Evolutionary conservation across 345 rosid genomes (phyloP).

Genomic region (Chamaenerion angustifolium): DNA sequence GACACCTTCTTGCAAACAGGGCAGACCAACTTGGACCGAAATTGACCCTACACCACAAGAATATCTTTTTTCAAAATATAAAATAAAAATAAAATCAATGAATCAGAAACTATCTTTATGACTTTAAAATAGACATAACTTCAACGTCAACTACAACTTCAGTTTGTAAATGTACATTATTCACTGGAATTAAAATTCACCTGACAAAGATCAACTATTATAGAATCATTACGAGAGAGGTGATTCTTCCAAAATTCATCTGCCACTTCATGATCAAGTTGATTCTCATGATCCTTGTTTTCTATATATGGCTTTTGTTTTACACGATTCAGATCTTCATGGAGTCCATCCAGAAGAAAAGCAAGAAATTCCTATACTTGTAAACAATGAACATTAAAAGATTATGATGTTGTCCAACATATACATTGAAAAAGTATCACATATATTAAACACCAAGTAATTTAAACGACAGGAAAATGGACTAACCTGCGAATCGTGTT

Average conservation of each 20-base stretch:
- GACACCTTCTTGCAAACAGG: constrained; percentile 58
- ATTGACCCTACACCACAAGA: constrained; percentile 43
- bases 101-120: too few relatives aligned
- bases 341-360: constrained; percentile 68
- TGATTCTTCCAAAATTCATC: constrained; percentile 59
- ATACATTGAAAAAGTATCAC: not conserved
- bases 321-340: constrained; percentile 69
- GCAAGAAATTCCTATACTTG: constrained; percentile 47
- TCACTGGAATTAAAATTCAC: constrained; percentile 3
- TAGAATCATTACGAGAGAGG: constrained; percentile 56
- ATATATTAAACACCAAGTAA: not conserved
- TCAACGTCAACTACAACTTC: too few relatives aligned
- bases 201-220: constrained; percentile 51
- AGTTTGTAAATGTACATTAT: too few relatives aligned
- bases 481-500: constrained; percentile 67
- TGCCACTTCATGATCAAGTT: constrained; percentile 44
- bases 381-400: constrained; percentile 1
- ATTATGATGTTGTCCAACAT: not conserved
- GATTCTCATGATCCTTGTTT: constrained; percentile 38
- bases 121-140: too few relatives aligned
- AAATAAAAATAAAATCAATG: too few relatives aligned
- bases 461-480: constrained; percentile 2
- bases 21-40: constrained; percentile 53
- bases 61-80: too few relatives aligned
- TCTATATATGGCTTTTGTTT: constrained; percentile 52